Percentiles rank a stretch among this genome's conserved stretches.
Evolutionary conservation across 306 rosid genomes (phyloP).

Genomic region (Fragaria iinumae): DNA sequence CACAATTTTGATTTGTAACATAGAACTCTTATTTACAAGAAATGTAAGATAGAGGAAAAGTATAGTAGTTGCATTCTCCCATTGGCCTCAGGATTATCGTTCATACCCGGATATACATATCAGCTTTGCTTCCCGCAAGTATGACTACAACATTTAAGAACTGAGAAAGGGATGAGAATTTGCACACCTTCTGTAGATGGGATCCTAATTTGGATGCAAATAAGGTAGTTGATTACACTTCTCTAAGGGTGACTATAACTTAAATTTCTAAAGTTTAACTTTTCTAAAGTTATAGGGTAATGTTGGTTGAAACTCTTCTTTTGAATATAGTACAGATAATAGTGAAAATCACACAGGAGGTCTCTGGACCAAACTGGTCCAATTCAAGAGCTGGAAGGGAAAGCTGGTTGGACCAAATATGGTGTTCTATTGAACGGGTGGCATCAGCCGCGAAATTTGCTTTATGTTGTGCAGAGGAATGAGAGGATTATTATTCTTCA

Average conservation of each 20-base stretch:
- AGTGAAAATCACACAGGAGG: no score
- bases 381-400: not conserved
- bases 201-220: not conserved
- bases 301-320: no score
- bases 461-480: not conserved
- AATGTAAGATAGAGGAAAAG: constrained; percentile 61
- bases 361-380: not conserved
- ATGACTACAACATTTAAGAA: not conserved
- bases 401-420: not conserved
- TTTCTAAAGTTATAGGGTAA: no score
- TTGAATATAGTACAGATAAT: no score
- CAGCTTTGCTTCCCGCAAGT: not conserved
- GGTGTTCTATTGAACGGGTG: not conserved
- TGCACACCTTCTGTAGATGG: not conserved
- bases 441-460: not conserved
- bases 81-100: constrained; percentile 23
- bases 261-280: no score
- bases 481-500: not conserved
- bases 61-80: constrained; percentile 47
- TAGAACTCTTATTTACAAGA: constrained; percentile 59
- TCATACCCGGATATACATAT: not conserved
- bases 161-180: not conserved
- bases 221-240: not conserved
- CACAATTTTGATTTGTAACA: constrained; percentile 97
- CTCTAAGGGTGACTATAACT: no score